Evolutionary conservation across 331 rosid species (phyloP).

Genomic region (Quercus phellos): DNA sequence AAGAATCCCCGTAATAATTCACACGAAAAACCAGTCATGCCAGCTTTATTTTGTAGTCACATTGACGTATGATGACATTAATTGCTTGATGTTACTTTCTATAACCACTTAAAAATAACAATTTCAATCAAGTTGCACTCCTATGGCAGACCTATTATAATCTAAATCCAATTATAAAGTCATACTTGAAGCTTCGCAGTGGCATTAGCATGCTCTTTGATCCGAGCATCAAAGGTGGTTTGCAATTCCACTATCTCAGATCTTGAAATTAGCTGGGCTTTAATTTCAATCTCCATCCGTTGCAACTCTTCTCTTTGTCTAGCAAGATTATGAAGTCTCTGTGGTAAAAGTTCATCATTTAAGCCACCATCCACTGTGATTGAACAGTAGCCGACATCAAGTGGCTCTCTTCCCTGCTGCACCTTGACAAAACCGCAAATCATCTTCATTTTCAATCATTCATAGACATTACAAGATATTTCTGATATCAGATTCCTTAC

Average conservation of each 20-base stretch:
- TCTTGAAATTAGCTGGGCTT: constrained; percentile 85
- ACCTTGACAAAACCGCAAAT: constrained; percentile 63
- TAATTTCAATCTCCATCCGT: constrained; percentile 71
- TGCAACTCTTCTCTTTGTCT: constrained; percentile 82
- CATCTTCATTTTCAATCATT: constrained; percentile 40
- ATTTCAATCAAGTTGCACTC: background rate
- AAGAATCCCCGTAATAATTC: constrained; percentile 1
- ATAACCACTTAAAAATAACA: background rate
- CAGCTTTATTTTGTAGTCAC: background rate
- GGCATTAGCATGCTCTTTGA: constrained; percentile 73
- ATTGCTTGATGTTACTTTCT: background rate
- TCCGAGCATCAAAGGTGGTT: constrained; percentile 62
- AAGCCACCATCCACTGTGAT: constrained; percentile 67
- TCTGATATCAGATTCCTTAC: constrained; percentile 48
- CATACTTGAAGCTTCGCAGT: constrained; percentile 67
- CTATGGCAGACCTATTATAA: background rate
- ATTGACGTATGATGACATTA: constrained; percentile 12
- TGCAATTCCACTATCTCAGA: constrained; percentile 67
- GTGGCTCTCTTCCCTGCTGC: constrained; percentile 95
- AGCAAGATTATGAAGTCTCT: constrained; percentile 48
- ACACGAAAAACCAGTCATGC: background rate
- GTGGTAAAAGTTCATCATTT: constrained; percentile 67
- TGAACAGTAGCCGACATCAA: constrained; percentile 83
- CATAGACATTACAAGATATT: constrained; percentile 18
- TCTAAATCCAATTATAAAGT: background rate